Evolutionary conservation across 2,329 filamentous ascomycete genomes (phyloP).

Genomic region (Pleoardoris graminearum): DNA sequence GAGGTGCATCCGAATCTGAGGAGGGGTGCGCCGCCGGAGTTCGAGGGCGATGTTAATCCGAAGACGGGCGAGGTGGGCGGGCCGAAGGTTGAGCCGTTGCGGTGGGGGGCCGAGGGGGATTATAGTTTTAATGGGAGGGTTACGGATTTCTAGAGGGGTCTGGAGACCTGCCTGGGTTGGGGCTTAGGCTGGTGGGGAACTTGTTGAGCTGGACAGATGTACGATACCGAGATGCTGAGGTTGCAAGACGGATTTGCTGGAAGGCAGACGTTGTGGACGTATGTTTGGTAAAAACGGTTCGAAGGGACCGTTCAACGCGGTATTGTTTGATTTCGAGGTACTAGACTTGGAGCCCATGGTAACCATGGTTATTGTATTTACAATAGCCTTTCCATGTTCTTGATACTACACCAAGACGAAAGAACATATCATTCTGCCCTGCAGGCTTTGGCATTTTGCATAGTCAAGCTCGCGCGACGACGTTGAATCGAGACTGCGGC

Average conservation of each 20-base stretch:
- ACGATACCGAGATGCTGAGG: neutral
- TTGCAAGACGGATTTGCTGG: neutral
- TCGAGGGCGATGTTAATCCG: constrained; percentile 88
- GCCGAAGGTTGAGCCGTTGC: constrained; percentile 92
- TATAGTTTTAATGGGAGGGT: constrained; percentile 97
- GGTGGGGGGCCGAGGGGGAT: constrained; percentile 76
- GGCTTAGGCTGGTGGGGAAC: neutral
- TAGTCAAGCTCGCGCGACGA: too few species aligned
- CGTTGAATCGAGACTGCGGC: too few species aligned
- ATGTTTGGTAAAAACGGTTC: neutral
- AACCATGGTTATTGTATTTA: too few species aligned
- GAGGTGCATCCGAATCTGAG: constrained; percentile 72
- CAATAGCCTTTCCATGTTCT: too few species aligned
- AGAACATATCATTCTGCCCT: too few species aligned
- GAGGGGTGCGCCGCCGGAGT: constrained; percentile 82
- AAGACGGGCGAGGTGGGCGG: constrained; percentile 94
- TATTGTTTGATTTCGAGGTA: too few species aligned
- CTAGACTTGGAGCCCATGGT: too few species aligned
- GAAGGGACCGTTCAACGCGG: neutral
- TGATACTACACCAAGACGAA: too few species aligned
- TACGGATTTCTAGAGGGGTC: constrained; percentile 72
- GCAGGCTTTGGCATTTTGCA: too few species aligned
- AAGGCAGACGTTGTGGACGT: too few species aligned
- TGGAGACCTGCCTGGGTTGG: neutral
- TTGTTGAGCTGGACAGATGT: neutral